Evolutionary conservation across 169 alveolate genomes (phyloP).

Genomic region (Plasmodium cynomolgi): DNA sequence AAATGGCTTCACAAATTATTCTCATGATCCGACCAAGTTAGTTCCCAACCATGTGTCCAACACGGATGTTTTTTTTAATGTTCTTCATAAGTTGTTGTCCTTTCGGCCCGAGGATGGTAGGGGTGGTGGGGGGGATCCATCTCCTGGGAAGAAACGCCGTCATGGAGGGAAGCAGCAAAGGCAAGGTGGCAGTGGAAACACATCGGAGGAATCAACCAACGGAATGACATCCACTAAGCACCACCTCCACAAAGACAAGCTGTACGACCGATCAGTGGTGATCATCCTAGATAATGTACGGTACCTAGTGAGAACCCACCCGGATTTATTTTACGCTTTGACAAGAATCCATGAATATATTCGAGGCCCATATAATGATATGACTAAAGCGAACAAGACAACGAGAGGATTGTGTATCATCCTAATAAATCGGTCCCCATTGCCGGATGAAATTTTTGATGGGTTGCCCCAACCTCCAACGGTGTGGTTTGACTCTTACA

Average conservation of each 20-base stretch:
- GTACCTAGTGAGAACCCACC: slow-evolving; percentile 71
- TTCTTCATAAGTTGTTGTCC: slow-evolving; percentile 50
- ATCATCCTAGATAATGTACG: slow-evolving; percentile 66
- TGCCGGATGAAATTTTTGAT: slow-evolving; percentile 75
- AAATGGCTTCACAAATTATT: slow-evolving; percentile 34
- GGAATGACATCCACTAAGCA: neutral
- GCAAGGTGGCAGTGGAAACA: neutral
- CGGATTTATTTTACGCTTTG: slow-evolving; percentile 73
- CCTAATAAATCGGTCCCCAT: slow-evolving; percentile 71
- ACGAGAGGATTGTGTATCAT: slow-evolving; percentile 70
- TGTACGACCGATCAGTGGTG: slow-evolving; percentile 73
- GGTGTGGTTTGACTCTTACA: slow-evolving; percentile 74
- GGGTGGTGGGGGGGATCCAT: neutral
- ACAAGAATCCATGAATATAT: slow-evolving; percentile 76
- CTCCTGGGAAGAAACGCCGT: neutral
- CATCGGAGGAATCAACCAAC: neutral
- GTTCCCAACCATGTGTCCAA: slow-evolving; percentile 65
- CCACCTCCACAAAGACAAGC: slow-evolving; percentile 31
- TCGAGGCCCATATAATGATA: slow-evolving; percentile 72
- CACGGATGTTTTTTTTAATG: slow-evolving; percentile 64
- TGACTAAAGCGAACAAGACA: slow-evolving; percentile 60
- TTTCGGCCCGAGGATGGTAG: slow-evolving; percentile 39
- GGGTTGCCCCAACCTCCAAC: slow-evolving; percentile 76
- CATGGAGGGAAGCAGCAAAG: neutral
- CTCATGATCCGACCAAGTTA: slow-evolving; percentile 71